These are phyloP conservation scores for Colletotrichum musicola DNA, from an alignment of 2,329 filamentous ascomycete genomes.

Conservation along the genomic window DNA sequence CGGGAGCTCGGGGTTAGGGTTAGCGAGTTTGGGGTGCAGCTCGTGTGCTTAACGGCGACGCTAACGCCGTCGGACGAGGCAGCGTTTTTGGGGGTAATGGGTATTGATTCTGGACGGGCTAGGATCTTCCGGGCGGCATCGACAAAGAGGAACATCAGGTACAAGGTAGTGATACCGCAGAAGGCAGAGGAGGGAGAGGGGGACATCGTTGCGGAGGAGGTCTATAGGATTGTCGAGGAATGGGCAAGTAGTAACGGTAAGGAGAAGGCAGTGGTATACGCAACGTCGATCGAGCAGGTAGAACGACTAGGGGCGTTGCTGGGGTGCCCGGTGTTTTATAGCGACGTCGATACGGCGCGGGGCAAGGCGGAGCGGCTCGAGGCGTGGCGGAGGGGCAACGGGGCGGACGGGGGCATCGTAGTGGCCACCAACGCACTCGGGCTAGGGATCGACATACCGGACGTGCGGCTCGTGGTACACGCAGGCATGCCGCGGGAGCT, in stretches of 20 bases:
- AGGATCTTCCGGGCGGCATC: background rate
- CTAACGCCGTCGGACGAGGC: background rate
- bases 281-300: background rate
- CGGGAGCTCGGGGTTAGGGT: background rate
- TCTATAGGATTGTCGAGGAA: background rate
- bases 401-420: background rate
- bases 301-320: background rate
- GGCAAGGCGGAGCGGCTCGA: background rate
- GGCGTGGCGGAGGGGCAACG: background rate
- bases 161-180: background rate
- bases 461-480: background rate
- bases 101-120: background rate
- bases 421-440: background rate
- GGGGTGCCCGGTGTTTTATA: background rate
- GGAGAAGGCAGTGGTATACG: background rate
- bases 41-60: background rate
- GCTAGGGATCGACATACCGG: background rate
- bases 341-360: background rate
- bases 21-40: background rate
- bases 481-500: background rate
- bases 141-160: background rate
- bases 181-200: background rate
- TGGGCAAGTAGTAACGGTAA: background rate
- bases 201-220: no score
- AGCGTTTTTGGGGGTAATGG: background rate